Base-by-base conservation (phyloP, 306 rosid genomes). In the Castanea crenata region DNA sequence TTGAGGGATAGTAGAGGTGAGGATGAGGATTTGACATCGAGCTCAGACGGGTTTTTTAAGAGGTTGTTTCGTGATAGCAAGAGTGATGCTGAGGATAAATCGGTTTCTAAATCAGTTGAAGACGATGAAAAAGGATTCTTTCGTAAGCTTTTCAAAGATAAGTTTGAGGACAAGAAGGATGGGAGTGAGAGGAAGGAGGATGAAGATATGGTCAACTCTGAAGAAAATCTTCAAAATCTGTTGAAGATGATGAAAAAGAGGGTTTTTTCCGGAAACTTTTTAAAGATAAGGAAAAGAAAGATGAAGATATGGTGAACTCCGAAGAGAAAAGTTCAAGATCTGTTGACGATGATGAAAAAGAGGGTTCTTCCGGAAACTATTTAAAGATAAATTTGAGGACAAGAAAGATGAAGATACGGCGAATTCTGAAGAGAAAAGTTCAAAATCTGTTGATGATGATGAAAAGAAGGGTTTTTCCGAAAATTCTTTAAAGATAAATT, bases 11-110 rank as follows among this genome's bases (percentile, higher is more conserved):
- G 86, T 77, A 91, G 77, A 87, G 97, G 94, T 20, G 96, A 91
- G 35, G 92, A 90, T 72, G 99, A 93, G 80, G 99, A 92, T 29
- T 64, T 87, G 71, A 82, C 91, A 38, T 82, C 96, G 21, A 89
- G 96, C 80, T 90, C 97, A 14, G 99, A 95, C 25, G 96, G 98
- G 0, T 90, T 93, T 73, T 95, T 95, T 80, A 95, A 91, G 88
- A 92, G 83, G 80, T 77, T 95, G 85, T 91, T 95, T 87, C 97
- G 92, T 71, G 99, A 95, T 80, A 90, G 87, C 85, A 95, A 91
- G 89, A 85, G 86, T 84, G 98, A 88, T 34, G 64, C 88, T 0
- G 96, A 88, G 68, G 94, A 95, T 57, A 93, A 83, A 79, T 52
- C 89, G 69, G 77, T 59, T 72, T 73, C 81, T 29, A 86, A 74